These are phyloP conservation scores for Benincasa hispida DNA, from an alignment of 306 rosid species.

Conservation along the genomic window DNA sequence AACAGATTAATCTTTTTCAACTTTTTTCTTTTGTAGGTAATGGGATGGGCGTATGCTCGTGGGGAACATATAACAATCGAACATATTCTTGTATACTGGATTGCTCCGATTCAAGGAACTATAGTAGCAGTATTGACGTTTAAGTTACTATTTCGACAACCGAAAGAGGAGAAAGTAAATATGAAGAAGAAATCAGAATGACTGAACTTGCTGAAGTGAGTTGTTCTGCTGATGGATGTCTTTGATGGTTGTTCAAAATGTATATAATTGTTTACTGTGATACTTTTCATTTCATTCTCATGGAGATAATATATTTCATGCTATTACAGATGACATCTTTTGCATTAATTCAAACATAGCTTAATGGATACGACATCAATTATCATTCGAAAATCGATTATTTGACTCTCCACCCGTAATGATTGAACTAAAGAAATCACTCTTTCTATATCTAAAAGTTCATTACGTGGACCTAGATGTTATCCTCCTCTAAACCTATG, in stretches of 20 bases:
- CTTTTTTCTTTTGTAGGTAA: slow-evolving; percentile 43
- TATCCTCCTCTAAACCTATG: too few relatives aligned
- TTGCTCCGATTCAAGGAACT: slow-evolving; percentile 82
- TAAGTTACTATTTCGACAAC: slow-evolving; percentile 32
- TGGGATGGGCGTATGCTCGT: slow-evolving; percentile 96
- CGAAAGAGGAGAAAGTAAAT: slow-evolving; percentile 25
- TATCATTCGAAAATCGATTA: too few relatives aligned
- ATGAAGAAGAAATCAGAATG: slow-evolving; percentile 60
- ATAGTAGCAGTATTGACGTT: slow-evolving; percentile 69
- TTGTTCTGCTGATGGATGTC: not conserved
- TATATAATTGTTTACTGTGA: not conserved
- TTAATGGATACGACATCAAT: not conserved
- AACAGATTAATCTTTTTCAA: not conserved
- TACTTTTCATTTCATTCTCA: not conserved
- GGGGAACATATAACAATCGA: slow-evolving; percentile 82
- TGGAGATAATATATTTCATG: not conserved
- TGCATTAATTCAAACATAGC: not conserved
- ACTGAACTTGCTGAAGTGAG: slow-evolving; percentile 2
- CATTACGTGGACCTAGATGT: too few relatives aligned
- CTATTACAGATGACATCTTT: not conserved
- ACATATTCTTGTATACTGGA: slow-evolving; percentile 82
- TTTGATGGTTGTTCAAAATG: not conserved
- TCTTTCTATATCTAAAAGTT: too few relatives aligned
- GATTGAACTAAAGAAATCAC: too few relatives aligned
- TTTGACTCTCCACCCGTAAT: too few relatives aligned